Evolutionary conservation across 306 rosid species (phyloP), one percentile per base, ranked within the genome.

Genomic region (Fagus sylvatica): DNA sequence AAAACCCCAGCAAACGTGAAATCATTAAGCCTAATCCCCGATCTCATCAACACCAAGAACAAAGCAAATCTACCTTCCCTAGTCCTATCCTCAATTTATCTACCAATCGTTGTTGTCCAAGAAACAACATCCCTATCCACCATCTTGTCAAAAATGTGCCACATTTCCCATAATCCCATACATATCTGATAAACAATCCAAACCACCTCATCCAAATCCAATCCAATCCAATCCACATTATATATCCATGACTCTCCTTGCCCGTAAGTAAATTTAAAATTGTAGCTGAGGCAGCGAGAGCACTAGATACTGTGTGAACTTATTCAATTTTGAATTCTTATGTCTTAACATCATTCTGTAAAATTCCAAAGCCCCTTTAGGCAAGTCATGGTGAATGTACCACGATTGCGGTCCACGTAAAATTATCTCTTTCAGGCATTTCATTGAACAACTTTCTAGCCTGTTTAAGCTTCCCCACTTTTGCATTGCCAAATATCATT

Each of bases 111-210:
- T 33, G 91, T 17, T 15, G 93, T 86, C 94, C 89, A 91, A 1
- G 91, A 83, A 84, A 91, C 90, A 54, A 91, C 80, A 67, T 88
- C 93, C 84, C 84, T 86, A 43, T 89, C 97, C 79, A 86, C 94
- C 71, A 8, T 42, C 48, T 42, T 42, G 48, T 42, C 48, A 42
- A 42, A 42, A 1, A 42, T 42, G 48, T 1, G 79, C 76, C 77
- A 86, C 46, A 71, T 91, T 82, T 78, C 94, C 94, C 80, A 94
- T 88, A 77, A 89, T 89, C 8, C 97, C 94, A 80, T 86, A 86
- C 83, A 89, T 65, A 75, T 88, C 90, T 62, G 83, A 78, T 68
- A 86, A 82, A 32, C 87, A 83, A 89, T 86, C 89, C 88, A 85
- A 78, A 91, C 89, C 40, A 91, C 89, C 85, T 88, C 83, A 57